Conservation (phyloP, 176 grass and related monocot species). For the Lolium multiflorum region DNA sequence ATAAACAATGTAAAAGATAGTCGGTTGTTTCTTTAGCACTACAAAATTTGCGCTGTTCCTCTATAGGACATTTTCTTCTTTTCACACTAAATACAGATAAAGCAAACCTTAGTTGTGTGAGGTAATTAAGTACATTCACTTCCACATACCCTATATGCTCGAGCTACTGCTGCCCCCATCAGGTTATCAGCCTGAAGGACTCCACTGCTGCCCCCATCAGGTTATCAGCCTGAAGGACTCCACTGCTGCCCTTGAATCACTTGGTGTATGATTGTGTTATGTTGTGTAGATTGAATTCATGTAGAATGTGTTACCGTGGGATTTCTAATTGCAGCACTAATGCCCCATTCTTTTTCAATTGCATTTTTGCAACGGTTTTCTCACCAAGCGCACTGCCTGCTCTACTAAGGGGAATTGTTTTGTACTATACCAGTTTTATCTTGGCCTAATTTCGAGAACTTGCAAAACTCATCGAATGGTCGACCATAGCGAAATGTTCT, state of each 20-base stretch:
- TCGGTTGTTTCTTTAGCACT: not conserved
- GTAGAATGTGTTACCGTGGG: not conserved
- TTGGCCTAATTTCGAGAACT: not conserved
- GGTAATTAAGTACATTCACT: not conserved
- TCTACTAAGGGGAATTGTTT: not conserved
- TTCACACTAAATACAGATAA: not conserved
- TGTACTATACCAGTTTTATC: not conserved
- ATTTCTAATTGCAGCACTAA: not conserved
- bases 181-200: no score
- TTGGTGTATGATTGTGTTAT: no score
- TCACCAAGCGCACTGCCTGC: not conserved
- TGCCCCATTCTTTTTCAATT: not conserved
- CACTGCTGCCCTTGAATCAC: no score
- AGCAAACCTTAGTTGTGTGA: not conserved
- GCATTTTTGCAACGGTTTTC: not conserved
- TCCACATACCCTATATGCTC: not conserved
- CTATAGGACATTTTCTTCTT: not conserved
- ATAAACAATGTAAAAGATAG: not conserved
- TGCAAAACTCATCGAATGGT: not conserved
- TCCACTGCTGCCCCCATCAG: no score
- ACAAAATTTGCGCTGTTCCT: not conserved
- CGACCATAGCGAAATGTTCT: not conserved
- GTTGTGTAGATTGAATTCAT: not conserved
- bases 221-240: no score
- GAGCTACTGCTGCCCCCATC: not conserved